Conservation (phyloP, 305 asterid genomes). For the Fraxinus platypoda region DNA sequence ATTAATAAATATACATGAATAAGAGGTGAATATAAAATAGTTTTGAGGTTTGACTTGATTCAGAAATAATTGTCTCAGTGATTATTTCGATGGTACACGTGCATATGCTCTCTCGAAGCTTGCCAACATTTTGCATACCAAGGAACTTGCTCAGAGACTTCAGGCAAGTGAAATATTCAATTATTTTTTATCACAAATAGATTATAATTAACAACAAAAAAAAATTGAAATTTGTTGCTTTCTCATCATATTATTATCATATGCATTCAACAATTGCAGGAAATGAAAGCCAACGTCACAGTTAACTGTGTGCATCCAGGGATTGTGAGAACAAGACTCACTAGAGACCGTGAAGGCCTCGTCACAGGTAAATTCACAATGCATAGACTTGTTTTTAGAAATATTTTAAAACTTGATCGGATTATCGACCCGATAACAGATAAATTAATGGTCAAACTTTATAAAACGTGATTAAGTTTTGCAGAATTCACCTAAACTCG, state of each 20-base stretch:
- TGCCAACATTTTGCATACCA: slow-evolving; percentile 97
- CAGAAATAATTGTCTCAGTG: slow-evolving; percentile 46
- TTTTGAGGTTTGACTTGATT: slow-evolving; percentile 36
- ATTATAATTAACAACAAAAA: too few relatives aligned
- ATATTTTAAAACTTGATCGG: not conserved
- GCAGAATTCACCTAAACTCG: not conserved
- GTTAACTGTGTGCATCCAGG: slow-evolving; percentile 96
- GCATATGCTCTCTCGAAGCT: slow-evolving; percentile 97
- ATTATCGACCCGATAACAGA: not conserved
- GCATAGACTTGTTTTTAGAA: not conserved
- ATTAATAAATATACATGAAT: not conserved
- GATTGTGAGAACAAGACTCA: slow-evolving; percentile 83
- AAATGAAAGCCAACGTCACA: slow-evolving; percentile 83
- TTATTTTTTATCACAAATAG: not conserved
- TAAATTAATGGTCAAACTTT: not conserved
- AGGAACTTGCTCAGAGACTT: slow-evolving; percentile 78
- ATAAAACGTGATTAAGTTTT: not conserved
- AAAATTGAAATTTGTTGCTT: slow-evolving; percentile 37
- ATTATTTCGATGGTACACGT: slow-evolving; percentile 92
- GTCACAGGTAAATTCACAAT: slow-evolving; percentile 48
- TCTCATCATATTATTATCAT: not conserved
- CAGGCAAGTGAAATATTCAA: slow-evolving; percentile 33
- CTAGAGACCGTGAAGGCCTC: slow-evolving; percentile 84
- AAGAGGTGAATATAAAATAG: not conserved
- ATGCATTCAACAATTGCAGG: slow-evolving; percentile 37